Evolutionary conservation across 306 rosid species (phyloP), one percentile per base, ranked within the genome.

Genomic region (Lathyrus sativus): DNA sequence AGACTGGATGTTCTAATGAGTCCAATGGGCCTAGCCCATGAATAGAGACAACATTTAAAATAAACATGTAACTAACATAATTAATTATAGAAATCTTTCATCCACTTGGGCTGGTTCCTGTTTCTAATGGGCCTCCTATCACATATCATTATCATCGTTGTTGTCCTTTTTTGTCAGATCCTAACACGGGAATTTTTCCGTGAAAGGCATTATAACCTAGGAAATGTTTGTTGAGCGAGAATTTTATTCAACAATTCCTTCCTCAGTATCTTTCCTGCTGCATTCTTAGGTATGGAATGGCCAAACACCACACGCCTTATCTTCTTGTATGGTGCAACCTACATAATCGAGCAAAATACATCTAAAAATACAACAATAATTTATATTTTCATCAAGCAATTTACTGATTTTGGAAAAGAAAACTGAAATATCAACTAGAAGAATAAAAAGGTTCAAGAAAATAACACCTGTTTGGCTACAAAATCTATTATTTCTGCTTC

Each of bases 281-380:
- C 86, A 51, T 76, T 89, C 75, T 82, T 89, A 0, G 91, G 91
- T 51, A 86, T 73, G 49, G 79, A 58, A 50, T 75, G 74, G 2
- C 77, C 70, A 73, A 89, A 84, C 46, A 33, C 39, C 3, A 81
- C 75, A 5, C 79, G 65, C 57, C 88, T 78, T 74, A 80, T 76
- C 74, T 80, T 89, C 81, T 84, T 89, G 69, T 86, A 82, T 2
- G 86, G 81, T 31, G 88, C 84, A 63, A 88, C 91, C 89, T 84
- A 67, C 41, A 45, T 11, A 54, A 68, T 46, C 51, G n/a, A 33
- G 13, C 12, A 76, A 14, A 44, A 35, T 42, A 43, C 19, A 24
- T 18, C 50, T 48, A 10, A 12, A 28, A 9, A 59, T 19, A 50
- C 2, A 61, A 9, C 12, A 35, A 11, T 41, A 63, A 12, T 3